phyloP scores from a whole-genome alignment of 257 asterid genomes.

The Scutellaria barbata region DNA sequence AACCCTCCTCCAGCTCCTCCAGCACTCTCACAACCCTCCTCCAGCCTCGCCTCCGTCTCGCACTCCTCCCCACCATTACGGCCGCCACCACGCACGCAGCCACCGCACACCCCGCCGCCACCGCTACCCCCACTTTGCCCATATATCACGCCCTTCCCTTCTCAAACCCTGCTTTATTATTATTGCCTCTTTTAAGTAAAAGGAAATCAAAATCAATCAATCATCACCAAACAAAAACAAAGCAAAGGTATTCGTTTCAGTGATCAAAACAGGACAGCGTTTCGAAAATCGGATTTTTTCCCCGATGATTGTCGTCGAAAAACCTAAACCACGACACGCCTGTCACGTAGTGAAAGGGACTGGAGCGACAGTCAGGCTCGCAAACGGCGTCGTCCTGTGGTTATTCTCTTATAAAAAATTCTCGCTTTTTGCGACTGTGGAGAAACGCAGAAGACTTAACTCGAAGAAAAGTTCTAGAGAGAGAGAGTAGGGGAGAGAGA shows the following conservation, averaged over 20 bases:
- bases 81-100: slow-evolving; percentile 75
- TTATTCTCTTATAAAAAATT: neutral
- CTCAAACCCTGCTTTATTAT: neutral
- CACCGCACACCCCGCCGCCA: slow-evolving; percentile 75
- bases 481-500: slow-evolving; percentile 40
- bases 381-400: slow-evolving; percentile 38
- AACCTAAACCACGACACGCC: neutral
- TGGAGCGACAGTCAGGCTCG: slow-evolving; percentile 5
- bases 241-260: neutral
- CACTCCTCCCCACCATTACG: slow-evolving; percentile 68
- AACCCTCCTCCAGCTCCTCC: slow-evolving; percentile 71
- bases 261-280: slow-evolving; percentile 35
- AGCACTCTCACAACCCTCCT: slow-evolving; percentile 57
- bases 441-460: slow-evolving; percentile 49
- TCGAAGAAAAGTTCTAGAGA: slow-evolving; percentile 33
- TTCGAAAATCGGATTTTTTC: slow-evolving; percentile 5
- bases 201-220: slow-evolving; percentile 47
- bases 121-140: slow-evolving; percentile 65
- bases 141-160: slow-evolving; percentile 37
- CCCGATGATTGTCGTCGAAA: slow-evolving; percentile 12
- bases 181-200: slow-evolving; percentile 5
- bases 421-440: slow-evolving; percentile 39
- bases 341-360: neutral
- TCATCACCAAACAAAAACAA: slow-evolving; percentile 32
- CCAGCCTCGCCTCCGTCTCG: slow-evolving; percentile 66